Conservation (phyloP, 2,329 filamentous ascomycete genomes). For the Cytospora piceae region DNA sequence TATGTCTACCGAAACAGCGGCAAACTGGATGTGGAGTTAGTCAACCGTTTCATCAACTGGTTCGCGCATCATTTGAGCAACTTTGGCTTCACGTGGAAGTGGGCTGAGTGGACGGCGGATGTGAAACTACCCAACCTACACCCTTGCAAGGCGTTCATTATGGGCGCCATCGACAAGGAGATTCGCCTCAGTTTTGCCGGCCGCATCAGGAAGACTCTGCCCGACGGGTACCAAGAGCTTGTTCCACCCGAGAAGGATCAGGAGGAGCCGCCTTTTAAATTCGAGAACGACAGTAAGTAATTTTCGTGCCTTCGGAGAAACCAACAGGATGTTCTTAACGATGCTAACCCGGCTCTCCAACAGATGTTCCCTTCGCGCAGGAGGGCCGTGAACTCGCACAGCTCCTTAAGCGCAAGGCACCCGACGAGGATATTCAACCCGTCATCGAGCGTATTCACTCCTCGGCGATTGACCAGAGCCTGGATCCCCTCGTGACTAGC, state of each 20-base stretch:
- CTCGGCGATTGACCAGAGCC: constrained; percentile 69
- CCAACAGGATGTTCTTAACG: constrained; percentile 67
- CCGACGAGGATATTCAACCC: constrained; percentile 84
- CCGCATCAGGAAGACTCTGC: constrained; percentile 91
- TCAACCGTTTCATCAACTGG: constrained; percentile 92
- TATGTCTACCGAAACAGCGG: constrained; percentile 85
- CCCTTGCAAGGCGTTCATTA: constrained; percentile 91
- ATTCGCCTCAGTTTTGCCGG: constrained; percentile 95
- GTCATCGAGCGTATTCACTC: constrained; percentile 80
- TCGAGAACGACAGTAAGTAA: constrained; percentile 69
- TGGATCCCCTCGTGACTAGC: constrained; percentile 82
- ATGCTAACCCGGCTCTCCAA: constrained; percentile 25
- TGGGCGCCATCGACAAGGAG: constrained; percentile 91
- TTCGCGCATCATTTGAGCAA: constrained; percentile 98
- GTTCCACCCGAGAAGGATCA: constrained; percentile 89
- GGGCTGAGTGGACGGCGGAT: constrained; percentile 95
- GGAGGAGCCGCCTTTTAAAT: constrained; percentile 96
- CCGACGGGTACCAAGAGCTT: constrained; percentile 79
- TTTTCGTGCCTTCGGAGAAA: constrained; percentile 55
- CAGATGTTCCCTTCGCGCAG: constrained; percentile 77
- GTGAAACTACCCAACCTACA: constrained; percentile 75
- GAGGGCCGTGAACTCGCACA: constrained; percentile 83
- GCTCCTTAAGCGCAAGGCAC: constrained; percentile 80
- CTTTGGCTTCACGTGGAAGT: constrained; percentile 99
- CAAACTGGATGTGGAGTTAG: constrained; percentile 83